These are phyloP conservation scores for Inga laurina DNA, from an alignment of 306 rosid species.

Conservation along the genomic window DNA sequence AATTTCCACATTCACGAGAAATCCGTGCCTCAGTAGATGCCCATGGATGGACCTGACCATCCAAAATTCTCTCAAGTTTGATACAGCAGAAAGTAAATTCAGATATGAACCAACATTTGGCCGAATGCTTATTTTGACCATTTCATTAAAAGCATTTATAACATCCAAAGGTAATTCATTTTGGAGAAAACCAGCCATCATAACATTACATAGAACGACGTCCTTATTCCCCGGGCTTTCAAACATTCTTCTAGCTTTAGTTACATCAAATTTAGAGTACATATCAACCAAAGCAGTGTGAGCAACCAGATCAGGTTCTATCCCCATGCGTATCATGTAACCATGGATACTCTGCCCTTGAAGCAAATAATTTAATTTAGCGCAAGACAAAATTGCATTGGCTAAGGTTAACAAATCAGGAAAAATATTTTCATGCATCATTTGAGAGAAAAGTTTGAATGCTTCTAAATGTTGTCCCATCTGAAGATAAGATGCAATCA, in stretches of 20 bases:
- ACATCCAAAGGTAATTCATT: slow-evolving; percentile 35
- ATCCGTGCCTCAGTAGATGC: slow-evolving; percentile 35
- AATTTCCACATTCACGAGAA: slow-evolving; percentile 37
- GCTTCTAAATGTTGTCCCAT: slow-evolving; percentile 42
- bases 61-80: slow-evolving; percentile 37
- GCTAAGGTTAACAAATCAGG: slow-evolving; percentile 58
- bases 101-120: slow-evolving; percentile 48
- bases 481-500: slow-evolving; percentile 43
- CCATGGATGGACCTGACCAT: slow-evolving; percentile 48
- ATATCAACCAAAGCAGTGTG: slow-evolving; percentile 49
- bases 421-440: slow-evolving; percentile 37
- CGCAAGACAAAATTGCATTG: slow-evolving; percentile 48
- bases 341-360: slow-evolving; percentile 59
- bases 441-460: slow-evolving; percentile 36
- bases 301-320: slow-evolving; percentile 45
- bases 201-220: slow-evolving; percentile 42
- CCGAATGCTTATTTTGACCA: slow-evolving; percentile 30
- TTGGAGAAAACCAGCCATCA: slow-evolving; percentile 51
- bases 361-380: slow-evolving; percentile 36
- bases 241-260: slow-evolving; percentile 47
- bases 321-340: slow-evolving; percentile 36
- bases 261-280: slow-evolving; percentile 46
- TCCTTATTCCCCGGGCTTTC: slow-evolving; percentile 44
- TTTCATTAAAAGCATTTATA: slow-evolving; percentile 32
- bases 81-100: slow-evolving; percentile 49